phyloP scores from a whole-genome alignment of 495 filamentous ascomycete species.

The Penicillium daleae region DNA sequence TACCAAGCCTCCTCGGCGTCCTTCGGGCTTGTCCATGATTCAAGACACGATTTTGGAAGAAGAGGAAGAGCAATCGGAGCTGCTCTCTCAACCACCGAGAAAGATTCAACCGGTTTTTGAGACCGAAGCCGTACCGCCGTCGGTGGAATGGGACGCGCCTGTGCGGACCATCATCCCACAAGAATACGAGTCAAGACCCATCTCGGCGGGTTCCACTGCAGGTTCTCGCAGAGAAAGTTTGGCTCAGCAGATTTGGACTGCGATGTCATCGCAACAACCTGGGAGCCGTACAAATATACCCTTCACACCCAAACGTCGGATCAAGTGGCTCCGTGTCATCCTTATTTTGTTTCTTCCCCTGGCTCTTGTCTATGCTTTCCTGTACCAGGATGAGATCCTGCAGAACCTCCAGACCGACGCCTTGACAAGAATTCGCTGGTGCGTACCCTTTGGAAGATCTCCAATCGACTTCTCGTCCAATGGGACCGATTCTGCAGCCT shows the following conservation, averaged over 20 bases:
- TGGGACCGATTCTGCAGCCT: slow-evolving; percentile 27
- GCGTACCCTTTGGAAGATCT: slow-evolving; percentile 10
- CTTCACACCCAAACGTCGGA: background rate
- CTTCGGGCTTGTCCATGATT: slow-evolving; percentile 42
- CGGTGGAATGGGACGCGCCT: slow-evolving; percentile 23
- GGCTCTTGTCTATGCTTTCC: slow-evolving; percentile 13
- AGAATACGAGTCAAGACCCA: slow-evolving; percentile 3
- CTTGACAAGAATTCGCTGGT: slow-evolving; percentile 15
- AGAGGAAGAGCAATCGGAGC: slow-evolving; percentile 22
- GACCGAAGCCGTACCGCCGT: background rate
- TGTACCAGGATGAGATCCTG: background rate
- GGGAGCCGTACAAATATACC: background rate
- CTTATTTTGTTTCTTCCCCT: slow-evolving; percentile 19
- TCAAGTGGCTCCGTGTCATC: background rate
- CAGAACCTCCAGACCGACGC: slow-evolving; percentile 3
- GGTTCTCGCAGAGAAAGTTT: background rate
- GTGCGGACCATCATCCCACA: slow-evolving; percentile 36
- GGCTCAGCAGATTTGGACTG: background rate
- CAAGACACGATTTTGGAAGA: slow-evolving; percentile 40
- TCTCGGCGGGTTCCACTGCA: background rate
- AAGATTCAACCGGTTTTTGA: background rate
- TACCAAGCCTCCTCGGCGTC: slow-evolving; percentile 45
- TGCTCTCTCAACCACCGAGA: slow-evolving; percentile 9
- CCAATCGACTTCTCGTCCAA: slow-evolving; percentile 23
- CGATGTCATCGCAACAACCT: background rate